Evolutionary conservation across 2,329 filamentous ascomycete species (phyloP).

Genomic region (Emmonsiellopsis sp.): DNA sequence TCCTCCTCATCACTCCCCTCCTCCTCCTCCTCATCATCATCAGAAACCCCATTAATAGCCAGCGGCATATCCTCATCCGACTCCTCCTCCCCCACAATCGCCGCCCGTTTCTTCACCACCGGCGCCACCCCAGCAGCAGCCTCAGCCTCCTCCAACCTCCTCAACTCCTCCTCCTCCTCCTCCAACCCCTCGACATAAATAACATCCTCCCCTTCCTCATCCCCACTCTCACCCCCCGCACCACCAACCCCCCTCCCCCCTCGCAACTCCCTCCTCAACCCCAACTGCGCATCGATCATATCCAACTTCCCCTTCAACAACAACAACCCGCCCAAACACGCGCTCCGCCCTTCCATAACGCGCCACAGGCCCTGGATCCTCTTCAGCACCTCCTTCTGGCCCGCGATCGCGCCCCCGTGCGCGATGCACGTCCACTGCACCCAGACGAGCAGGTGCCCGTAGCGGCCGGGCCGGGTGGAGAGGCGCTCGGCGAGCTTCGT

Average conservation of each 20-base stretch:
- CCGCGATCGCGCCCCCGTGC: conserved; percentile 83
- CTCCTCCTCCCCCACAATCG: conserved; percentile 36
- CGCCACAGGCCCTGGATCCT: conserved; percentile 70
- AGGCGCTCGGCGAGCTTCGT: conserved; percentile 78
- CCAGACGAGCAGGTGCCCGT: conserved; percentile 86
- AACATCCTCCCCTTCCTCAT: conserved; percentile 60
- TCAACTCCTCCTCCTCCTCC: conserved; percentile 36
- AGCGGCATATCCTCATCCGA: conserved; percentile 51
- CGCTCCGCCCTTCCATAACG: conserved; percentile 78
- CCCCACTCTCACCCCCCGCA: conserved; percentile 46
- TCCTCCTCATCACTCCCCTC: conserved; percentile 37
- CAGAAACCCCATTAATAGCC: conserved; percentile 41
- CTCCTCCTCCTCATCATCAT: conserved; percentile 31
- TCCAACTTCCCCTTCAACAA: conserved; percentile 92
- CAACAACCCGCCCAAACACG: conserved; percentile 70
- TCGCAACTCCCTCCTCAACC: conserved; percentile 63
- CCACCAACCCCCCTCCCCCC: conserved; percentile 37
- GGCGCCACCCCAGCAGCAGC: conserved; percentile 5
- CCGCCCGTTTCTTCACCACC: conserved; percentile 31
- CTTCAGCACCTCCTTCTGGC: conserved; percentile 72
- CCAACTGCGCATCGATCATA: conserved; percentile 83
- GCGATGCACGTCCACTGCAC: conserved; percentile 90
- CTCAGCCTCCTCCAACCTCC: conserved; percentile 26
- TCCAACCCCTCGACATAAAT: conserved; percentile 83
- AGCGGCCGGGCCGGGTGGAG: conserved; percentile 76